A percentile compares a stretch with the other conserved stretches of the same genome.
Evolutionary conservation across 331 rosid genomes (phyloP).

Genomic region (Cucumis variabilis): DNA sequence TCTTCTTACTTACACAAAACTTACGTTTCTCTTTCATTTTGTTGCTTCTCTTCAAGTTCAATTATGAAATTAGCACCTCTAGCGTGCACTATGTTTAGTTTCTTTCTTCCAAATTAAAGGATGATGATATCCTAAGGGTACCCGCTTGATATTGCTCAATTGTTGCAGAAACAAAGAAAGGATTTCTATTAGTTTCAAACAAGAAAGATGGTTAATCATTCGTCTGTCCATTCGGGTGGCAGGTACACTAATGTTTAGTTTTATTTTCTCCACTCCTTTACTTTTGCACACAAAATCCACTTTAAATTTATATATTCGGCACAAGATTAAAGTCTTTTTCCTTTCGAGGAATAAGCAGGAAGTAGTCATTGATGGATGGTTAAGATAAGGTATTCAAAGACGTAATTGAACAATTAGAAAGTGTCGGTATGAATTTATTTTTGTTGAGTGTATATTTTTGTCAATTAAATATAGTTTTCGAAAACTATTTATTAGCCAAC

Average conservation of each 20-base stretch:
- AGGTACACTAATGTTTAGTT: constrained; percentile 54
- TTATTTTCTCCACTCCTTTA: constrained; percentile 31
- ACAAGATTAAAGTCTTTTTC: constrained; percentile 7
- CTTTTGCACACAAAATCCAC: constrained; percentile 20
- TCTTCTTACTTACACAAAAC: not conserved
- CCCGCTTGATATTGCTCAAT: constrained; percentile 97
- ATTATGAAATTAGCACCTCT: constrained; percentile 34
- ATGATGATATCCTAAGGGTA: constrained; percentile 68
- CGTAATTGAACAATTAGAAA: constrained; percentile 92
- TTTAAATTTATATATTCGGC: constrained; percentile 1
- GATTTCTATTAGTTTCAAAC: constrained; percentile 71
- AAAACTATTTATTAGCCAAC: too few species aligned
- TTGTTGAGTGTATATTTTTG: too few species aligned
- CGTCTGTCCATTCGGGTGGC: constrained; percentile 97
- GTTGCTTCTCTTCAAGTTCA: constrained; percentile 40
- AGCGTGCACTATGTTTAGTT: constrained; percentile 35
- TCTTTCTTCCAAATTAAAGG: constrained; percentile 48
- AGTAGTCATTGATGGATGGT: constrained; percentile 84
- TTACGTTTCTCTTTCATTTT: not conserved
- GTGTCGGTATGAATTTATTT: constrained; percentile 84
- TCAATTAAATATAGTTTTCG: too few species aligned
- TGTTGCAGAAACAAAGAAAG: constrained; percentile 92
- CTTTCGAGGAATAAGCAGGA: constrained; percentile 66
- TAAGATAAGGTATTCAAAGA: constrained; percentile 99
- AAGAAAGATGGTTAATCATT: constrained; percentile 84